Evolutionary conservation across 2,329 filamentous ascomycete genomes (phyloP).

Genomic region (Simplicillium sp.): DNA sequence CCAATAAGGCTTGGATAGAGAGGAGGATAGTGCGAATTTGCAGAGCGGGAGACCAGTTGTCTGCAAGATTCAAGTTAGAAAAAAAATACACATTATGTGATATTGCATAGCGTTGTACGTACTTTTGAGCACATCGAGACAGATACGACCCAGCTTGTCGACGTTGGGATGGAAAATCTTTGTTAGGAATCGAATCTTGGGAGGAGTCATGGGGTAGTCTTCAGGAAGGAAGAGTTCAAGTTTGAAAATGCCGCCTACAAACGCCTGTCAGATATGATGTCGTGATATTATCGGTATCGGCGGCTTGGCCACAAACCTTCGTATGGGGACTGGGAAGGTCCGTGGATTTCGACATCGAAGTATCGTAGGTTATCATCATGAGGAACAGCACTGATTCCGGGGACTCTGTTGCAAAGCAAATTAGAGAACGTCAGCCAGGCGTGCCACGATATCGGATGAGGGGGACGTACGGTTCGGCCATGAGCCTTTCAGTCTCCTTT

Average conservation of each 20-base stretch:
- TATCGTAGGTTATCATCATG: slow-evolving; percentile 97
- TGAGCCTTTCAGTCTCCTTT: slow-evolving; percentile 95
- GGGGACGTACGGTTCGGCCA: slow-evolving; percentile 78
- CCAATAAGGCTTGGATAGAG: slow-evolving; percentile 92
- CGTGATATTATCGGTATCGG: background rate
- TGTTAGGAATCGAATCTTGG: slow-evolving; percentile 95
- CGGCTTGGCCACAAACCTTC: slow-evolving; percentile 53
- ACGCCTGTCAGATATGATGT: background rate
- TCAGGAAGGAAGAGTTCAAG: slow-evolving; percentile 96
- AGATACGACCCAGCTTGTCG: slow-evolving; percentile 94
- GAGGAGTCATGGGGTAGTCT: slow-evolving; percentile 98
- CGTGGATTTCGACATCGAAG: slow-evolving; percentile 95
- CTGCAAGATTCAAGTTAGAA: slow-evolving; percentile 34
- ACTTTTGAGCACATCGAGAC: slow-evolving; percentile 96
- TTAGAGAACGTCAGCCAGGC: too few species aligned
- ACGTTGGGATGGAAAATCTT: slow-evolving; percentile 99
- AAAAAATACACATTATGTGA: background rate
- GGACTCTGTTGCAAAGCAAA: slow-evolving; percentile 52
- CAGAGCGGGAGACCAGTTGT: slow-evolving; percentile 96
- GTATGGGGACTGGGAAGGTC: slow-evolving; percentile 85
- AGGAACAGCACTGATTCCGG: slow-evolving; percentile 89
- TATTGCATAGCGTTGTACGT: slow-evolving; percentile 18
- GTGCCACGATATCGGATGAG: background rate
- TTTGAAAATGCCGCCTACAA: slow-evolving; percentile 73
- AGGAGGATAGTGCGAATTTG: slow-evolving; percentile 98